phyloP scores from a whole-genome alignment of 2,329 filamentous ascomycete genomes.

The Zasmidium citrigriseum region DNA sequence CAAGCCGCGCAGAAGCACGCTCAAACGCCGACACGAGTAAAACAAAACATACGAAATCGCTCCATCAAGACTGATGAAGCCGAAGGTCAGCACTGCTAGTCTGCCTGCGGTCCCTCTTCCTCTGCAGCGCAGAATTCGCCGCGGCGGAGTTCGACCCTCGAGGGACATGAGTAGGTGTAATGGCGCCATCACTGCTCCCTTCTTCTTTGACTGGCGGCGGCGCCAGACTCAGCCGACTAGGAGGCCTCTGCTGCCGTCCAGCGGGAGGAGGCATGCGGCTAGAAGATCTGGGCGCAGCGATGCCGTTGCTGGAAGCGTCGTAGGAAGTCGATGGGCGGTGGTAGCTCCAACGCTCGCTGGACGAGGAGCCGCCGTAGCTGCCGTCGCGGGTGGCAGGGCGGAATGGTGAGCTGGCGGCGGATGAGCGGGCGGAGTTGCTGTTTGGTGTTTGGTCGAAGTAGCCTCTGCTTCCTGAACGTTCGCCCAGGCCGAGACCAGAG shows the following conservation, averaged over 20 bases:
- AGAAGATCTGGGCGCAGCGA: conserved; percentile 15
- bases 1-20: too few species aligned
- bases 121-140: background rate
- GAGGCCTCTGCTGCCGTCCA: conserved; percentile 16
- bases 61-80: background rate
- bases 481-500: conserved; percentile 8
- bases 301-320: conserved; percentile 12
- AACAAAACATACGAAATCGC: background rate
- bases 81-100: conserved; percentile 4
- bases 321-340: conserved; percentile 17
- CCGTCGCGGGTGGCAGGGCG: conserved; percentile 26
- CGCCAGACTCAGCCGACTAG: conserved; percentile 20
- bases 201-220: conserved; percentile 4
- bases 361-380: conserved; percentile 18
- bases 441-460: conserved; percentile 21
- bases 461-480: conserved; percentile 14
- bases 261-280: conserved; percentile 19
- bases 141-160: conserved; percentile 6
- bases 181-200: conserved; percentile 8
- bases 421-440: conserved; percentile 11
- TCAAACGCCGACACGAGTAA: background rate
- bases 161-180: conserved; percentile 22
- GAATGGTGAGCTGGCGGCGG: conserved; percentile 12
- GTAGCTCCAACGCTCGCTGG: background rate
- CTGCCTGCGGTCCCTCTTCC: conserved; percentile 7